Evolutionary conservation across 2,329 filamentous ascomycete genomes (phyloP).

Genomic region (Thielaviopsis populi): DNA sequence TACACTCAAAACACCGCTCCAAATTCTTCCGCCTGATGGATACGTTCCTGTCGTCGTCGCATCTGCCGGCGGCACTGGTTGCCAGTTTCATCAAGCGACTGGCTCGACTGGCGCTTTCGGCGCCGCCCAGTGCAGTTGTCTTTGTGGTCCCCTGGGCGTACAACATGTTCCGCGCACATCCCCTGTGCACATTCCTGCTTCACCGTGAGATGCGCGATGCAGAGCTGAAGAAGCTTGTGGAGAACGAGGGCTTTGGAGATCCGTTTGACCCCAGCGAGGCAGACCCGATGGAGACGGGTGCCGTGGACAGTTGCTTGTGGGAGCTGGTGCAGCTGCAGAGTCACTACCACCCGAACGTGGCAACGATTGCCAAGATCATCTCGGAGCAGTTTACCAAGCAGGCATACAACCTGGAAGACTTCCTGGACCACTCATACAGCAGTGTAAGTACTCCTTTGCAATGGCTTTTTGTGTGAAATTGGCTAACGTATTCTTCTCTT

Average conservation of each 20-base stretch:
- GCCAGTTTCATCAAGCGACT: slow-evolving; percentile 96
- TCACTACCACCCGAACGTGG: slow-evolving; percentile 95
- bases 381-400: slow-evolving; percentile 96
- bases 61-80: slow-evolving; percentile 78
- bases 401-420: slow-evolving; percentile 90
- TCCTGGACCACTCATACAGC: slow-evolving; percentile 83
- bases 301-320: slow-evolving; percentile 90
- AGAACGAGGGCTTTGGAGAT: slow-evolving; percentile 48
- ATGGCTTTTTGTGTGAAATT: neutral
- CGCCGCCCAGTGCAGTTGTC: slow-evolving; percentile 79
- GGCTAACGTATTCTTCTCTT: neutral
- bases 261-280: slow-evolving; percentile 60
- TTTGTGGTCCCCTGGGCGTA: slow-evolving; percentile 86
- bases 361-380: slow-evolving; percentile 82
- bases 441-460: slow-evolving; percentile 39
- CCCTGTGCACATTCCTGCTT: slow-evolving; percentile 88
- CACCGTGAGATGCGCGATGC: slow-evolving; percentile 55
- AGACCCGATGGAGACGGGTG: slow-evolving; percentile 72
- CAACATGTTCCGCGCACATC: slow-evolving; percentile 82
- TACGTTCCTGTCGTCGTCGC: slow-evolving; percentile 77
- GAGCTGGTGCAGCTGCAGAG: slow-evolving; percentile 80
- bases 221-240: slow-evolving; percentile 42
- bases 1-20: slow-evolving; percentile 89
- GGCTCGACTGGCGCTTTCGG: slow-evolving; percentile 67
- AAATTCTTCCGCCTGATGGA: slow-evolving; percentile 86